phyloP scores from a whole-genome alignment of 176 grass and related monocot genomes.

The Secale cereale region DNA sequence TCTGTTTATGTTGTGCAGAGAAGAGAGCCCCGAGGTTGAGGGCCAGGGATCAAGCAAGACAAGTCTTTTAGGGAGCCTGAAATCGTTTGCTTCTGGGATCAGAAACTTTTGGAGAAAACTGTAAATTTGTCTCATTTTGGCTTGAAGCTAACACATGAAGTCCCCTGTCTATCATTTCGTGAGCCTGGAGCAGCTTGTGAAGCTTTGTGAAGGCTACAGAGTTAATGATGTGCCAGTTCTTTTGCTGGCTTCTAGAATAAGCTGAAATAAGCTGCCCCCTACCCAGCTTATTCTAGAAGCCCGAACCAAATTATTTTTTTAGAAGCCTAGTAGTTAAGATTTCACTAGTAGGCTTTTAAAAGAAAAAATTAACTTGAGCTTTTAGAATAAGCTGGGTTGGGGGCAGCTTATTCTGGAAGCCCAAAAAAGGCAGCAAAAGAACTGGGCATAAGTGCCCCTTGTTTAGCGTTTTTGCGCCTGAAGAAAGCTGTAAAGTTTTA shows the following conservation, averaged over 20 bases:
- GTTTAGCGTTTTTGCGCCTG: background rate
- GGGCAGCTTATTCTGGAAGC: no score
- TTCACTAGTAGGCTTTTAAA: no score
- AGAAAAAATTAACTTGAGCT: no score
- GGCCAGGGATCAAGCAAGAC: constrained; percentile 17
- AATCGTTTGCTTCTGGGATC: constrained; percentile 61
- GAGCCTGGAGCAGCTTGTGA: constrained; percentile 16
- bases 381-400: no score
- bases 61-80: constrained; percentile 54
- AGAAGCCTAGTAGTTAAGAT: no score
- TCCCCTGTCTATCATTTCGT: constrained; percentile 12
- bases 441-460: background rate
- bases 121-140: constrained; percentile 33
- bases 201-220: constrained; percentile 27
- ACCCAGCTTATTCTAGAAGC: no score
- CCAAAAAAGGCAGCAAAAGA: no score
- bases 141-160: background rate
- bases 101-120: constrained; percentile 66
- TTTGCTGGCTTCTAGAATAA: no score
- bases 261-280: no score
- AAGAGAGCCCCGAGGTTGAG: constrained; percentile 11
- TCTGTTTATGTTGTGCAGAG: constrained; percentile 36
- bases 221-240: constrained; percentile 23
- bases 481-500: constrained; percentile 28
- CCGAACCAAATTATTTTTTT: no score